Evolutionary conservation across 78 protist genomes (phyloP).

Genomic region (Dictyostelium capitatum): DNA sequence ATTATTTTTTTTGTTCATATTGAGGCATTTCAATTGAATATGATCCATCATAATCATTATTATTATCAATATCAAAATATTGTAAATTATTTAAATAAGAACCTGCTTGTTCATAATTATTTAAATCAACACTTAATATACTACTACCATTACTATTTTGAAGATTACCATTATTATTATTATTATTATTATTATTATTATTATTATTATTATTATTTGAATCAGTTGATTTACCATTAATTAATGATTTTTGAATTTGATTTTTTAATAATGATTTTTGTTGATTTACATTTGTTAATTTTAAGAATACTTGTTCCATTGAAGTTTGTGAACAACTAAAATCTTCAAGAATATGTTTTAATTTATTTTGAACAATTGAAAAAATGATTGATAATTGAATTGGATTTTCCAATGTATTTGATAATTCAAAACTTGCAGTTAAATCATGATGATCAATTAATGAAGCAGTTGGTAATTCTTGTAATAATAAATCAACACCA

Average conservation of each 20-base stretch:
- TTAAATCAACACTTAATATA: too few species aligned
- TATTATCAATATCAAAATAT: too few species aligned
- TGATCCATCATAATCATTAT: too few species aligned
- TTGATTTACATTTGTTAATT: slow-evolving; percentile 20
- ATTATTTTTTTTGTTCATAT: too few species aligned
- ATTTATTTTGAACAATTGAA: background rate
- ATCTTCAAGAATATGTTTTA: slow-evolving; percentile 5
- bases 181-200: too few species aligned
- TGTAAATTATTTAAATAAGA: too few species aligned
- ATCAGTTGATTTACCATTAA: background rate
- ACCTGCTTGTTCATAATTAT: too few species aligned
- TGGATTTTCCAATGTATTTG: background rate
- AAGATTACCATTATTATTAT: too few species aligned
- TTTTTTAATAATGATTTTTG: background rate
- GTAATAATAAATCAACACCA: background rate
- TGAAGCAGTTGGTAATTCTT: background rate
- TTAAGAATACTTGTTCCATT: slow-evolving; percentile 46
- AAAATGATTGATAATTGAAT: slow-evolving; percentile 1
- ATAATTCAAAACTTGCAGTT: slow-evolving; percentile 18
- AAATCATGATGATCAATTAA: slow-evolving; percentile 18
- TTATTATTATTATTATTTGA: too few species aligned
- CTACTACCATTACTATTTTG: too few species aligned
- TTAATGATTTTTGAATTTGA: background rate
- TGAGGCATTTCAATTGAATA: too few species aligned
- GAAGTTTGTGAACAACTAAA: slow-evolving; percentile 44